Evolutionary conservation across 768 basidiomycete species (phyloP).

Genomic region (Boletus subcaerulescens): DNA sequence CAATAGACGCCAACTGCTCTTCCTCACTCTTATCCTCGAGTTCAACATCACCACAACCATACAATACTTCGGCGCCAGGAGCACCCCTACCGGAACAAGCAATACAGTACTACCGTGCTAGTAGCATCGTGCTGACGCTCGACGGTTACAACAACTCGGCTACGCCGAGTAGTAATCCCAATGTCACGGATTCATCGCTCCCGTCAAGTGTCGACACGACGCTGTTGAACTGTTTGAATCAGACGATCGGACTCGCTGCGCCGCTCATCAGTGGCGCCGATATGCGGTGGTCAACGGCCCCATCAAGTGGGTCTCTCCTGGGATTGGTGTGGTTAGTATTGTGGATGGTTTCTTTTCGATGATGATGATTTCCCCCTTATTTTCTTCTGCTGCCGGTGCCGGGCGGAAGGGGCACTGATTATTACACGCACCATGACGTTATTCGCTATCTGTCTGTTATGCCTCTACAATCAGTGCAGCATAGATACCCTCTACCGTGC

Average conservation of each 20-base stretch:
- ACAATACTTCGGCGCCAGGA: constrained; percentile 28
- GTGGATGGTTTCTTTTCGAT: constrained; percentile 10
- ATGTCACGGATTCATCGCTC: constrained; percentile 45
- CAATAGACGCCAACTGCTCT: constrained; percentile 44
- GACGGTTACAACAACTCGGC: constrained; percentile 69
- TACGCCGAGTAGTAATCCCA: constrained; percentile 39
- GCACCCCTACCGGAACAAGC: constrained; percentile 48
- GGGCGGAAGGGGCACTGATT: too few species aligned
- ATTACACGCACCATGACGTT: too few species aligned
- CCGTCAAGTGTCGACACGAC: constrained; percentile 48
- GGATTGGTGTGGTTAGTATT: constrained; percentile 16
- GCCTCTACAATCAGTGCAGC: too few species aligned
- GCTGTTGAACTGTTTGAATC: constrained; percentile 57
- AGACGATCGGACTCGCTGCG: constrained; percentile 57
- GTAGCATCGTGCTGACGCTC: constrained; percentile 57
- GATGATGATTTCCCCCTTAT: not conserved
- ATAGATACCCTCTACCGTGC: too few species aligned
- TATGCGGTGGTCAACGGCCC: constrained; percentile 3
- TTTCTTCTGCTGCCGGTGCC: too few species aligned
- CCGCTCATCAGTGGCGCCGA: constrained; percentile 48
- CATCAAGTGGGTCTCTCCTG: constrained; percentile 8
- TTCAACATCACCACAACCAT: constrained; percentile 32
- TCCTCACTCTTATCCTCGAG: constrained; percentile 33
- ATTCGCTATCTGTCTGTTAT: too few species aligned
- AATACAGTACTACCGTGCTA: constrained; percentile 68